These are phyloP conservation scores for Cerrena zonata DNA, from an alignment of 1,284 basidiomycete genomes.

Conservation along the genomic window DNA sequence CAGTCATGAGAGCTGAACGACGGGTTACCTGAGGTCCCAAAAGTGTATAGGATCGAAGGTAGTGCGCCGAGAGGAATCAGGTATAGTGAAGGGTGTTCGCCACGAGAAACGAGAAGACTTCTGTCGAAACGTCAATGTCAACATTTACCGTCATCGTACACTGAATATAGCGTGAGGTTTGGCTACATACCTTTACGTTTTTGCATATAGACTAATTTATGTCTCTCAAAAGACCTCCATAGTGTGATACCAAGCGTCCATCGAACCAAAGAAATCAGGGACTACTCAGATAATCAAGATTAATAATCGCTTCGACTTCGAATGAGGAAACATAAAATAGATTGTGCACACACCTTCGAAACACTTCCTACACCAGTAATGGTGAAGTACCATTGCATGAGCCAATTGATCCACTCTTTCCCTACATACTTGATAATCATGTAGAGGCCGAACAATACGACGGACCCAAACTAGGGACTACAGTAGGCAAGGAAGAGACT, in stretches of 20 bases:
- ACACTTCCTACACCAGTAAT: slow-evolving; percentile 58
- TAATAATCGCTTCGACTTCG: neutral
- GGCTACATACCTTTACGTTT: slow-evolving; percentile 38
- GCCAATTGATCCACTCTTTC: slow-evolving; percentile 75
- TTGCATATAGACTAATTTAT: slow-evolving; percentile 39
- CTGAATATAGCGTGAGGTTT: slow-evolving; percentile 1
- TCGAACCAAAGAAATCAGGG: slow-evolving; percentile 43
- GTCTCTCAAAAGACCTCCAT: slow-evolving; percentile 51
- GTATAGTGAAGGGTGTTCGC: slow-evolving; percentile 58
- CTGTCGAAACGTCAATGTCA: slow-evolving; percentile 21
- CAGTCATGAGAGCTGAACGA: slow-evolving; percentile 70
- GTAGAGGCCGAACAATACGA: slow-evolving; percentile 63
- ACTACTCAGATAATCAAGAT: slow-evolving; percentile 31
- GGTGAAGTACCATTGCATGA: slow-evolving; percentile 75
- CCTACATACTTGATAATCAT: slow-evolving; percentile 72
- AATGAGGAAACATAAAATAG: slow-evolving; percentile 1
- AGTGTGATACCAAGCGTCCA: slow-evolving; percentile 39
- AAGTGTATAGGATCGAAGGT: slow-evolving; percentile 66
- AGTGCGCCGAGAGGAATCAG: slow-evolving; percentile 61
- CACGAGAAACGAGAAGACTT: slow-evolving; percentile 44
- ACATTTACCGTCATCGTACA: neutral
- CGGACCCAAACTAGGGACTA: slow-evolving; percentile 53
- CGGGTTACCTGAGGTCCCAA: slow-evolving; percentile 39
- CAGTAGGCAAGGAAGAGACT: neutral
- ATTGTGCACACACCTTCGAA: slow-evolving; percentile 55